Percentiles rank a stretch among this genome's conserved stretches.
These are phyloP conservation scores for Schizothecium vesticola DNA, from an alignment of 495 filamentous ascomycete genomes.

Conservation along the genomic window DNA sequence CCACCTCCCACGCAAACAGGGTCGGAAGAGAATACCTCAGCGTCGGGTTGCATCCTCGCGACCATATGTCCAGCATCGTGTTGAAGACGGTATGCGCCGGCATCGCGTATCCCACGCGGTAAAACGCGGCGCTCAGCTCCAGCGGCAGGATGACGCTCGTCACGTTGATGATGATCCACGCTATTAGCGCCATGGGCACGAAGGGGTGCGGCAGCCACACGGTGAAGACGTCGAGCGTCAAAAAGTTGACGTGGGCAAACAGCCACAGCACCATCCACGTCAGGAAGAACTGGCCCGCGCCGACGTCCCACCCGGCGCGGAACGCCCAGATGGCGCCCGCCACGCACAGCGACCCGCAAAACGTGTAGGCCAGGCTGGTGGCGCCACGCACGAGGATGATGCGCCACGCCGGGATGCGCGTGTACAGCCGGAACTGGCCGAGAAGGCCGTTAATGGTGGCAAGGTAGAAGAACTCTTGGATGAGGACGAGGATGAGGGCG, in stretches of 20 bases:
- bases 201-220: constrained; percentile 38
- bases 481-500: constrained; percentile 42
- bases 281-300: constrained; percentile 41
- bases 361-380: constrained; percentile 39
- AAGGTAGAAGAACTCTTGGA: constrained; percentile 54
- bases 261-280: constrained; percentile 49
- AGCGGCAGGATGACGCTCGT: constrained; percentile 45
- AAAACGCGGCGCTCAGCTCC: constrained; percentile 43
- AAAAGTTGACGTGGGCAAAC: constrained; percentile 47
- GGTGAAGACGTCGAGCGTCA: constrained; percentile 43
- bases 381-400: constrained; percentile 40
- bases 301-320: constrained; percentile 41
- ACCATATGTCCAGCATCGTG: constrained; percentile 45
- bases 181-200: constrained; percentile 44
- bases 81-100: constrained; percentile 45
- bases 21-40: constrained; percentile 40
- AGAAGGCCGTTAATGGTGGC: constrained; percentile 39
- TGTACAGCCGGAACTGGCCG: constrained; percentile 40
- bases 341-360: constrained; percentile 42
- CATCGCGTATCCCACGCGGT: constrained; percentile 41
- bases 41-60: constrained; percentile 42
- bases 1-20: constrained; percentile 39
- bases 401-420: constrained; percentile 29
- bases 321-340: constrained; percentile 50
- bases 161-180: constrained; percentile 47